A percentile compares a stretch with the other conserved stretches of the same genome.
Conservation (phyloP, 306 rosid species). For the Casuarina cunninghamiana region DNA sequence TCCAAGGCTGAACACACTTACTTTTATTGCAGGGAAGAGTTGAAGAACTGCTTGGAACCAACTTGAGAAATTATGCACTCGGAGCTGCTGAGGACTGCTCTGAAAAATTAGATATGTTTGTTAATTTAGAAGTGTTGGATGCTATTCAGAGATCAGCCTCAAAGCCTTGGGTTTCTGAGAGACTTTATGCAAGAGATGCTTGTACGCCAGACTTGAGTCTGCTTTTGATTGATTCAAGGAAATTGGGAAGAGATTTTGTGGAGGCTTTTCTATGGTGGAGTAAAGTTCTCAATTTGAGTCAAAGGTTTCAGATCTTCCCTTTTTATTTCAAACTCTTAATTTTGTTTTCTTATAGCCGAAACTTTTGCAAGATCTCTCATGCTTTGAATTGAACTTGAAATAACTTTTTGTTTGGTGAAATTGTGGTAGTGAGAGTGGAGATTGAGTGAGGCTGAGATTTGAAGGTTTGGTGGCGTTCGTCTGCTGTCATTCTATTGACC, state of each 20-base stretch:
- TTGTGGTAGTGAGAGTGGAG: neutral
- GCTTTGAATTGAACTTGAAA: neutral
- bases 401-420: neutral
- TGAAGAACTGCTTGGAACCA: neutral
- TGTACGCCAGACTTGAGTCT: neutral
- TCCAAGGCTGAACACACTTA: neutral
- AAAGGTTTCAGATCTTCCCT: conserved; percentile 1
- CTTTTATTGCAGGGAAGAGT: neutral
- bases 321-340: neutral
- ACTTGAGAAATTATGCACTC: neutral
- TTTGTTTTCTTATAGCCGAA: neutral
- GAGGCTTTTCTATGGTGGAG: conserved; percentile 9
- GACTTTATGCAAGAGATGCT: neutral
- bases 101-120: neutral
- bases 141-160: conserved; percentile 3
- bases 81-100: conserved; percentile 10
- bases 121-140: neutral
- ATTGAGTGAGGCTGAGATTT: too few species aligned
- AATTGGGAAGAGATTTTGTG: conserved; percentile 1
- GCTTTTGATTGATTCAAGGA: conserved; percentile 4
- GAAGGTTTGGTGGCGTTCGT: too few species aligned
- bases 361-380: neutral
- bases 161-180: conserved; percentile 1
- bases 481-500: too few species aligned
- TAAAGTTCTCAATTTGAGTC: conserved; percentile 3